Conservation (phyloP, 176 grass and related monocot genomes). For the Oryza rufipogon region DNA sequence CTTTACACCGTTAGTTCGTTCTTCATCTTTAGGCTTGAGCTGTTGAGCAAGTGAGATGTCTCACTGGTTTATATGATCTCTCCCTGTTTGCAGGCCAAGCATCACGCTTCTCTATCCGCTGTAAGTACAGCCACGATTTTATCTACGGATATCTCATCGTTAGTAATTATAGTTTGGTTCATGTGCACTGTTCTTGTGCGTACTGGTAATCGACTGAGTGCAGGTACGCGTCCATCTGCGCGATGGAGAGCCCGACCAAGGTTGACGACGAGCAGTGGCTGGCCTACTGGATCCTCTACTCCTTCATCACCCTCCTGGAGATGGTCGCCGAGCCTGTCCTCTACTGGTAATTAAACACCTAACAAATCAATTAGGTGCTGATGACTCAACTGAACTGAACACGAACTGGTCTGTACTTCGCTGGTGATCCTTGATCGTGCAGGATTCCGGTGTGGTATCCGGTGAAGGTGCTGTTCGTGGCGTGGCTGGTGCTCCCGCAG, state of each 20-base stretch:
- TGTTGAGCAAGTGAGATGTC: not conserved
- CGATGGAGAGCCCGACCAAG: slow-evolving; percentile 72
- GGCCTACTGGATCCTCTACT: slow-evolving; percentile 86
- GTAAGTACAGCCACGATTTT: slow-evolving; percentile 44
- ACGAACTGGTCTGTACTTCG: not conserved
- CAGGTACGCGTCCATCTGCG: slow-evolving; percentile 75
- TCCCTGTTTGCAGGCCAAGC: slow-evolving; percentile 47
- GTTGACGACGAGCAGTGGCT: slow-evolving; percentile 79
- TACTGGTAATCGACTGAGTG: not conserved
- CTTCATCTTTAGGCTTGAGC: not conserved
- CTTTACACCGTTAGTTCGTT: not conserved
- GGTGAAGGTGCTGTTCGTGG: slow-evolving; percentile 59
- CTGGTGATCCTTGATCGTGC: not conserved
- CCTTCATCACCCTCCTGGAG: slow-evolving; percentile 72
- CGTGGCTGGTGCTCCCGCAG: slow-evolving; percentile 78
- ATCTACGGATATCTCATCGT: too few relatives aligned
- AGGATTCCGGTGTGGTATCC: slow-evolving; percentile 78
- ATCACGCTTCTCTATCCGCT: slow-evolving; percentile 70
- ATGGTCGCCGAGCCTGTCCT: slow-evolving; percentile 63
- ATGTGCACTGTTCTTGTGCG: too few relatives aligned
- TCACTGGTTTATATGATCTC: not conserved
- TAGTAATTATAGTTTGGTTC: not conserved
- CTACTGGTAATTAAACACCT: slow-evolving; percentile 35
- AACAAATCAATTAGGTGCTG: not conserved
- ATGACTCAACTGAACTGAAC: not conserved